phyloP scores from a whole-genome alignment of 495 filamentous ascomycete genomes.

The Pseudoneurospora amorphoporcata region DNA sequence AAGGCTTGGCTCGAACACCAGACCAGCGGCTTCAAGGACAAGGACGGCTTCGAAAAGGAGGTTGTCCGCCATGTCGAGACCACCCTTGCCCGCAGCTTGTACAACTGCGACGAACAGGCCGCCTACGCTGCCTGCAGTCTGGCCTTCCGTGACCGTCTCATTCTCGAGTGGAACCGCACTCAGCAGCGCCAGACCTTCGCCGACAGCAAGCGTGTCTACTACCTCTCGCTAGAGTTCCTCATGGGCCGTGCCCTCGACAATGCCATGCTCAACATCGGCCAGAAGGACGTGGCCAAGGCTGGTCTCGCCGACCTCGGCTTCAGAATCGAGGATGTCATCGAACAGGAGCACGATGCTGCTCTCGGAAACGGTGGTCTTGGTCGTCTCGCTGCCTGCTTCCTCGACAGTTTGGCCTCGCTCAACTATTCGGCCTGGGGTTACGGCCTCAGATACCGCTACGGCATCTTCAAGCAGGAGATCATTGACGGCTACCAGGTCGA shows the following conservation, averaged over 20 bases:
- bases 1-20: conserved; percentile 79
- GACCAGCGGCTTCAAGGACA: conserved; percentile 58
- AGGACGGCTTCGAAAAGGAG: conserved; percentile 60
- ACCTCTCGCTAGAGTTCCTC: conserved; percentile 90
- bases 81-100: conserved; percentile 88
- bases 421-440: conserved; percentile 98
- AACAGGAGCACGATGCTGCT: conserved; percentile 91
- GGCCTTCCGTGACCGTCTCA: conserved; percentile 83
- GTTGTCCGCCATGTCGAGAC: conserved; percentile 93
- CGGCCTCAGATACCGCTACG: conserved; percentile 87
- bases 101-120: conserved; percentile 94
- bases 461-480: conserved; percentile 99
- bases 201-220: conserved; percentile 91
- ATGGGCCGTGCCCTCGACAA: conserved; percentile 97
- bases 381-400: conserved; percentile 88
- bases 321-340: conserved; percentile 90
- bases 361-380: conserved; percentile 94
- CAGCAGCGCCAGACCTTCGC: conserved; percentile 88
- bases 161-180: conserved; percentile 95
- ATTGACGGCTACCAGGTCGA: conserved; percentile 96
- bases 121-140: conserved; percentile 85
- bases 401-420: conserved; percentile 88
- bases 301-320: conserved; percentile 86
- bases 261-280: conserved; percentile 90
- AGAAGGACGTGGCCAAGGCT: conserved; percentile 75